phyloP scores from a whole-genome alignment of 768 basidiomycete species.

The Sarcomyxa edulis region DNA sequence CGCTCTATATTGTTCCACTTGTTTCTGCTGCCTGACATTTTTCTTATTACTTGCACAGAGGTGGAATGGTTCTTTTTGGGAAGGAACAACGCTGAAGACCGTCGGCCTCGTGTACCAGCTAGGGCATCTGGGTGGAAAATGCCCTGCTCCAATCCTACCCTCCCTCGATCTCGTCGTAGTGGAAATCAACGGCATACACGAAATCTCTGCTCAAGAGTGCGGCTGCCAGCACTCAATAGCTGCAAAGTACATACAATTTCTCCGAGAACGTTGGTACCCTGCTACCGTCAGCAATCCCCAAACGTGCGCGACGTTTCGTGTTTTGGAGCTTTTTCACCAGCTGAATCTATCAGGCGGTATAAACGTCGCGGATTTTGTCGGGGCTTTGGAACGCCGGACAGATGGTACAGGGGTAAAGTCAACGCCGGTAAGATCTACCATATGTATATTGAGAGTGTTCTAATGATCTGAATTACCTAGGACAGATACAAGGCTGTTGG shows the following conservation, averaged over 20 bases:
- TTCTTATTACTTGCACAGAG: not conserved
- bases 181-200: slow-evolving; percentile 22
- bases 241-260: slow-evolving; percentile 19
- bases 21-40: not conserved
- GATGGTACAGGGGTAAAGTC: slow-evolving; percentile 16
- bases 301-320: slow-evolving; percentile 18
- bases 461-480: slow-evolving; percentile 6
- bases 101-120: not conserved
- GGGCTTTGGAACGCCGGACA: slow-evolving; percentile 12
- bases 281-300: slow-evolving; percentile 20
- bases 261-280: slow-evolving; percentile 21
- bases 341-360: slow-evolving; percentile 22
- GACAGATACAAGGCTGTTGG: slow-evolving; percentile 20
- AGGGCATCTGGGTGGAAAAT: not conserved
- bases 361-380: slow-evolving; percentile 20
- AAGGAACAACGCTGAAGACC: too few species aligned
- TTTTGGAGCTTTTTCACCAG: slow-evolving; percentile 17
- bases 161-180: slow-evolving; percentile 22
- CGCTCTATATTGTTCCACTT: not conserved
- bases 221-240: slow-evolving; percentile 12
- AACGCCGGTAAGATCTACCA: slow-evolving; percentile 11
- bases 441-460: not conserved
- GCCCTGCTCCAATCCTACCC: not conserved
- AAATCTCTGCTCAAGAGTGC: slow-evolving; percentile 23
- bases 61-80: not conserved